A percentile compares a stretch with the other conserved stretches of the same genome.
Conservation (phyloP, 805 yeast genomes). For the Suhomyces tanzawaensis region DNA sequence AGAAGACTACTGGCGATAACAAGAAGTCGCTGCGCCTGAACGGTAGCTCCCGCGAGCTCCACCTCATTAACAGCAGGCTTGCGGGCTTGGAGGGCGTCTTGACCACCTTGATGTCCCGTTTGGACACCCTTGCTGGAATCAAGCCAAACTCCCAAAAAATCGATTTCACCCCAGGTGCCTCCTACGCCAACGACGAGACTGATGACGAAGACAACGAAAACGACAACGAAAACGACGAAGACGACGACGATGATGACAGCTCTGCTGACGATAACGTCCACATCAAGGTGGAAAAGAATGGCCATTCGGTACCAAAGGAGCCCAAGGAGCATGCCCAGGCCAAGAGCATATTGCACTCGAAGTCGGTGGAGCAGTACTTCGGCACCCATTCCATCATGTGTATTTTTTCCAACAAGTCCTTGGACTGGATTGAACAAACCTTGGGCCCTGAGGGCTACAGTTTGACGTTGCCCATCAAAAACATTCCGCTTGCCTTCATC, state of each 20-base stretch:
- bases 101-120: slow-evolving; percentile 16
- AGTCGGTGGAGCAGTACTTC: slow-evolving; percentile 19
- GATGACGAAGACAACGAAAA: slow-evolving; percentile 2
- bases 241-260: slow-evolving; percentile 11
- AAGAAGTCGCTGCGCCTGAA: slow-evolving; percentile 2
- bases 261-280: slow-evolving; percentile 9
- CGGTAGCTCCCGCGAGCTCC: slow-evolving; percentile 9
- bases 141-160: neutral
- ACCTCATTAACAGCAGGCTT: slow-evolving; percentile 19
- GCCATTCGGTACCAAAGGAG: neutral
- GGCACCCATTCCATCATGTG: slow-evolving; percentile 38
- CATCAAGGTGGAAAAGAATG: neutral
- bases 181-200: neutral
- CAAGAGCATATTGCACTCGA: neutral
- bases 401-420: slow-evolving; percentile 33
- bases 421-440: slow-evolving; percentile 29
- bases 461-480: slow-evolving; percentile 24
- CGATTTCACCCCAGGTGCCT: neutral
- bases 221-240: slow-evolving; percentile 2
- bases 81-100: slow-evolving; percentile 22
- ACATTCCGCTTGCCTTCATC: slow-evolving; percentile 26
- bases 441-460: slow-evolving; percentile 21
- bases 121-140: slow-evolving; percentile 10
- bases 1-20: slow-evolving; percentile 4
- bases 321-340: neutral